A percentile compares a stretch with the other conserved stretches of the same genome.
These are phyloP conservation scores for Chrysoporthe deuterocubensis DNA, from an alignment of 2,329 filamentous ascomycete species.

Conservation along the genomic window DNA sequence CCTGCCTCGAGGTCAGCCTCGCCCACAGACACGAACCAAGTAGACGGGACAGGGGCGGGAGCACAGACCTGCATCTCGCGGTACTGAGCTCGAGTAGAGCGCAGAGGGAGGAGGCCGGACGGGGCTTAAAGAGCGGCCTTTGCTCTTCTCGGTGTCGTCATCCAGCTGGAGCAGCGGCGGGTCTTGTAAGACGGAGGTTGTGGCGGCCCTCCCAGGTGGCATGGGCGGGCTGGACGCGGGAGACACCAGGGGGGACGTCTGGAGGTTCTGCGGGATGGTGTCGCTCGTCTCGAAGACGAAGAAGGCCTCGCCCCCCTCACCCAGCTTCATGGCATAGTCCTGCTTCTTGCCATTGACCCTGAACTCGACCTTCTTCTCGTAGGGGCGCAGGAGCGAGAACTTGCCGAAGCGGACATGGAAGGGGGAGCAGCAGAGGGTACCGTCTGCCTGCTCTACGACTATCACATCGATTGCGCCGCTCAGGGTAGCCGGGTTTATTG, in stretches of 20 bases:
- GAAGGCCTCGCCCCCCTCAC: conserved; percentile 96
- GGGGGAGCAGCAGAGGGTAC: conserved; percentile 84
- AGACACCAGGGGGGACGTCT: conserved; percentile 92
- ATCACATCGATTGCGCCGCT: conserved; percentile 99
- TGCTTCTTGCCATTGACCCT: conserved; percentile 90
- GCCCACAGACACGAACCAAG: background rate
- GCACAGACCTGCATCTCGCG: conserved; percentile 42
- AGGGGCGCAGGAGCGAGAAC: conserved; percentile 92
- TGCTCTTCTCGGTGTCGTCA: conserved; percentile 49
- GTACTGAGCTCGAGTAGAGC: conserved; percentile 41
- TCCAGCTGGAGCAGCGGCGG: conserved; percentile 73
- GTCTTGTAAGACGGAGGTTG: conserved; percentile 59
- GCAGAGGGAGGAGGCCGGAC: conserved; percentile 51
- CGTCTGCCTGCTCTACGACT: conserved; percentile 95
- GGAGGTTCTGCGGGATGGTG: conserved; percentile 87
- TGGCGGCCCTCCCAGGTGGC: conserved; percentile 33
- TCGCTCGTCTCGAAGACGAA: conserved; percentile 97
- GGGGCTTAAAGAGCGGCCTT: conserved; percentile 42
- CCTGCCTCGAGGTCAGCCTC: conserved; percentile 40
- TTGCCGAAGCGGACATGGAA: conserved; percentile 99
- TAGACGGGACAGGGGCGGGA: conserved; percentile 6
- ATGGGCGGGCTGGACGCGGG: conserved; percentile 84
- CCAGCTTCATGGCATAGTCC: conserved; percentile 96
- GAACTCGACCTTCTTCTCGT: conserved; percentile 99
- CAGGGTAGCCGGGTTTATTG: conserved; percentile 95